A percentile compares a stretch with the other conserved stretches of the same genome.
Evolutionary conservation across 2,329 filamentous ascomycete genomes (phyloP).

Genomic region (Massarina eburnea): DNA sequence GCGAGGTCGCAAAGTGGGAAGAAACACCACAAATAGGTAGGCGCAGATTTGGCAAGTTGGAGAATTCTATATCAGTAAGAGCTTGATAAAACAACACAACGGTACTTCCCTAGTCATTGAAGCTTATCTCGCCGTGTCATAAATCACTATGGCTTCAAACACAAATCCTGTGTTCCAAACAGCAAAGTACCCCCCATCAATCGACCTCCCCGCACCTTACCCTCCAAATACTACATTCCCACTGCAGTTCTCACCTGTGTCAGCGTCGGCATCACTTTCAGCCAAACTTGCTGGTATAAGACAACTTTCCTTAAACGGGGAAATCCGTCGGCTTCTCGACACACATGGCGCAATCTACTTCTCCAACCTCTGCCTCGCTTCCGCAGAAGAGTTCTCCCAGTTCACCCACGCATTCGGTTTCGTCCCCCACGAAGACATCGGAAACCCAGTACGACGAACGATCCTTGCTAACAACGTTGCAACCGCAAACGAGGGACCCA

Average conservation of each 20-base stretch:
- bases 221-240: conserved; percentile 11
- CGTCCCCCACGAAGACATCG: conserved; percentile 15
- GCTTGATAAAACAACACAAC: too few species aligned
- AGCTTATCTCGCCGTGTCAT: neutral
- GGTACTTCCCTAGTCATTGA: too few species aligned
- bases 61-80: too few species aligned
- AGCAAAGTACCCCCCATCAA: conserved; percentile 4
- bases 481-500: conserved; percentile 16
- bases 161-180: neutral
- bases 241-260: neutral
- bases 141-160: conserved; percentile 5
- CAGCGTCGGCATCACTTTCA: neutral
- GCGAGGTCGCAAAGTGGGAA: too few species aligned
- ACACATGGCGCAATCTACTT: conserved; percentile 15
- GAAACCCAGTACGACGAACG: conserved; percentile 11
- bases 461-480: conserved; percentile 10
- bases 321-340: conserved; percentile 9
- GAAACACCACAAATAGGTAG: too few species aligned
- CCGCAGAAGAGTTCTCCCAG: conserved; percentile 10
- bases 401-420: conserved; percentile 14
- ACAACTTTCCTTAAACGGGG: neutral
- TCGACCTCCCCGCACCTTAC: conserved; percentile 7
- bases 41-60: too few species aligned
- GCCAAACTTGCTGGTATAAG: conserved; percentile 3
- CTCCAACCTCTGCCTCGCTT: conserved; percentile 6